Percentiles rank a stretch among this genome's conserved stretches.
These are phyloP conservation scores for Lentinula guzmanii DNA, from an alignment of 768 basidiomycete species.

Conservation along the genomic window DNA sequence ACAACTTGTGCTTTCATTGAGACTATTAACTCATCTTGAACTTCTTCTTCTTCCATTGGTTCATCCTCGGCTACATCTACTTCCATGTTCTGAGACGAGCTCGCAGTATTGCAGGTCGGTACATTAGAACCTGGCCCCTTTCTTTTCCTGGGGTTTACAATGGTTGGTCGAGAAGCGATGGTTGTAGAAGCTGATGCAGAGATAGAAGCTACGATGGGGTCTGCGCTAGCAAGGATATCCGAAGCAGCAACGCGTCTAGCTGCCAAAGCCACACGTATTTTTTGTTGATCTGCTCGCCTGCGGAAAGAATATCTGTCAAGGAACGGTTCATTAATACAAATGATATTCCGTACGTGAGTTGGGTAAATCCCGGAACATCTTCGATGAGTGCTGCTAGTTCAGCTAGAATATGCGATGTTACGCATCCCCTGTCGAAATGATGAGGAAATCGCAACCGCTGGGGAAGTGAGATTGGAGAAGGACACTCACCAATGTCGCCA, in stretches of 20 bases:
- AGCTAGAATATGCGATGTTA: slow-evolving; percentile 50
- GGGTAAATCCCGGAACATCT: slow-evolving; percentile 42
- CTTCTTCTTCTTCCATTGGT: slow-evolving; percentile 37
- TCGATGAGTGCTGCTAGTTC: slow-evolving; percentile 40
- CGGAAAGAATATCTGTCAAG: not conserved
- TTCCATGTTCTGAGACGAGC: slow-evolving; percentile 8
- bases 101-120: not conserved
- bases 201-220: not conserved
- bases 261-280: slow-evolving; percentile 54
- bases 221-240: slow-evolving; percentile 48
- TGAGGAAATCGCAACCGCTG: not conserved
- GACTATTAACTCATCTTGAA: slow-evolving; percentile 64
- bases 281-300: slow-evolving; percentile 48
- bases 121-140: slow-evolving; percentile 16
- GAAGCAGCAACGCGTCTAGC: slow-evolving; percentile 45
- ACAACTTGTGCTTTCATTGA: slow-evolving; percentile 58
- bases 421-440: slow-evolving; percentile 54
- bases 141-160: slow-evolving; percentile 36
- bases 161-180: not conserved
- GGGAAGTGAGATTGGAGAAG: not conserved
- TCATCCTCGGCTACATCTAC: slow-evolving; percentile 33
- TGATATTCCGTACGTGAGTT: slow-evolving; percentile 38
- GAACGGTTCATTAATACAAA: not conserved
- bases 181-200: not conserved
- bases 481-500: slow-evolving; percentile 70